These are phyloP conservation scores for Tarenaya hassleriana DNA, from an alignment of 345 rosid genomes.

Conservation along the genomic window DNA sequence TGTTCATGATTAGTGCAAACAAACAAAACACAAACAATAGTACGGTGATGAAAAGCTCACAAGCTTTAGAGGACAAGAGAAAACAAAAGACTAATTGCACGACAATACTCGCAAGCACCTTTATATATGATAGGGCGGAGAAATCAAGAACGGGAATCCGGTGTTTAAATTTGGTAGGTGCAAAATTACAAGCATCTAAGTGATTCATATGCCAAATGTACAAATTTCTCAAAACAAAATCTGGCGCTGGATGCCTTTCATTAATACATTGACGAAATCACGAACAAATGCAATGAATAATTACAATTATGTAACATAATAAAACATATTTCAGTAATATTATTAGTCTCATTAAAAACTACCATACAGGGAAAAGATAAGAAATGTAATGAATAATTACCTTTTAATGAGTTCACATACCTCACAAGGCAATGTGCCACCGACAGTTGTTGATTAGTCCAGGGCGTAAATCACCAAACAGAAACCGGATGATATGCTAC, in stretches of 20 bases:
- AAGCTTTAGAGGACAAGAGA: neutral
- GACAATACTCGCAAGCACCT: neutral
- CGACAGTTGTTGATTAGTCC: constrained; percentile 3
- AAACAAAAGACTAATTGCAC: constrained; percentile 1
- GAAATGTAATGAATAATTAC: constrained; percentile 1
- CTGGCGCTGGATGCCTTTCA: constrained; percentile 9
- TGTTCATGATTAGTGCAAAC: constrained; percentile 24
- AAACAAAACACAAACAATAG: neutral
- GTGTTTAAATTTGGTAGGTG: neutral
- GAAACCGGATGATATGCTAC: neutral
- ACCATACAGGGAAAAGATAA: constrained; percentile 12
- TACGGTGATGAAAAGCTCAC: neutral
- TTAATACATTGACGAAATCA: constrained; percentile 11
- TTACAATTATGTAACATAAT: constrained; percentile 10
- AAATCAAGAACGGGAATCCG: constrained; percentile 10
- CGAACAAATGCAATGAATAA: too few species aligned
- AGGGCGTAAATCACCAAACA: neutral
- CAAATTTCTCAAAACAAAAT: constrained; percentile 10
- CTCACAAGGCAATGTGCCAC: constrained; percentile 1
- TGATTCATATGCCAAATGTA: neutral
- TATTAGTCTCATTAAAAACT: constrained; percentile 2
- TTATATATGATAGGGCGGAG: constrained; percentile 4
- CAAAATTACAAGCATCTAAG: too few species aligned
- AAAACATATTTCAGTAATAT: constrained; percentile 16
- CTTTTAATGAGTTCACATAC: constrained; percentile 4